phyloP scores from a whole-genome alignment of 106 monocot species.

The Allium cepa region DNA sequence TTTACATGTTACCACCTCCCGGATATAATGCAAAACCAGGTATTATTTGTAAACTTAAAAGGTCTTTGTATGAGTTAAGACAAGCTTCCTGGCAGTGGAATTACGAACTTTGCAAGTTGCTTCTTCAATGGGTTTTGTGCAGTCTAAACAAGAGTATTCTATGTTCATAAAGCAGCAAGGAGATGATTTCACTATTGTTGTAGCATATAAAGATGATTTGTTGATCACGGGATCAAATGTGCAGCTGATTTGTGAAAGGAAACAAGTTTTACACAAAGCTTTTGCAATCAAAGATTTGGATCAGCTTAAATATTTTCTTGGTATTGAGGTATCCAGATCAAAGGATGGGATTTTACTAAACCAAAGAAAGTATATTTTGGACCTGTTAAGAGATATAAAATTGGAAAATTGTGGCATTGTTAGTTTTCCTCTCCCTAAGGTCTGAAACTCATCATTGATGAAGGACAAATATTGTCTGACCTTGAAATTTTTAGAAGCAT shows the following conservation, averaged over 20 bases:
- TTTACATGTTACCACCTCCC: neutral
- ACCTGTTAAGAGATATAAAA: neutral
- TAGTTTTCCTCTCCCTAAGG: neutral
- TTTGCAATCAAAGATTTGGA: neutral
- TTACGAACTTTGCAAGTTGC: too few species aligned
- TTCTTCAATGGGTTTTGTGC: neutral
- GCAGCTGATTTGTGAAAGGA: neutral
- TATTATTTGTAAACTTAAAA: neutral
- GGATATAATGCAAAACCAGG: neutral
- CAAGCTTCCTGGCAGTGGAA: neutral
- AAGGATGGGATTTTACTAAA: neutral
- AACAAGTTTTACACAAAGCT: neutral
- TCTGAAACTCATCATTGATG: neutral
- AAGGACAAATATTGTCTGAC: neutral
- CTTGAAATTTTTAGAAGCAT: neutral
- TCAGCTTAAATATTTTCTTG: neutral
- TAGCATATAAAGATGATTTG: neutral
- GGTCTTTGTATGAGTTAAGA: neutral
- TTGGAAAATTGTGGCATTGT: neutral
- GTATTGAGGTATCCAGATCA: neutral
- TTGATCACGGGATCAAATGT: neutral
- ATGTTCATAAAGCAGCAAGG: neutral
- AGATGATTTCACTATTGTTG: neutral
- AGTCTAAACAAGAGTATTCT: neutral
- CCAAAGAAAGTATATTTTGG: neutral